A percentile compares a stretch with the other conserved stretches of the same genome.
Evolutionary conservation across 805 yeast species (phyloP).

Genomic region (Kodamaea kaohsiungensis): DNA sequence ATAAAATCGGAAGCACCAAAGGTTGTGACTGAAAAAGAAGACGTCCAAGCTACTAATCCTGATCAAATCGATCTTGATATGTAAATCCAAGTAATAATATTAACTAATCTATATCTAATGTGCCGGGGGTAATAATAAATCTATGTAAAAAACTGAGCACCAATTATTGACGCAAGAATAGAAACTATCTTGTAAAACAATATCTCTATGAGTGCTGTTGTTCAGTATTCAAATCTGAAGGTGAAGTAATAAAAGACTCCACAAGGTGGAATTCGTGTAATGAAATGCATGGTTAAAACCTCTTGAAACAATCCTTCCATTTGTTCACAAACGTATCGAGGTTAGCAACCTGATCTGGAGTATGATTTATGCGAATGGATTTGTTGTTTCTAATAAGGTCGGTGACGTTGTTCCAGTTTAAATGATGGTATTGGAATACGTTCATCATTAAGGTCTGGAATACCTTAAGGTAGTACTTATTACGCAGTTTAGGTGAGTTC

Average conservation of each 20-base stretch:
- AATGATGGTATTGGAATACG: conserved; percentile 40
- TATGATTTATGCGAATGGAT: conserved; percentile 40
- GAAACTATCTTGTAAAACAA: not conserved
- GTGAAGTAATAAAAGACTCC: not conserved
- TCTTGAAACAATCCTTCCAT: conserved; percentile 34
- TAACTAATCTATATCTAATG: not conserved
- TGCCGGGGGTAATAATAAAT: not conserved
- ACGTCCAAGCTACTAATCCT: conserved; percentile 39
- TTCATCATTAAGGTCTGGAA: conserved; percentile 34
- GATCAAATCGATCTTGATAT: conserved; percentile 63
- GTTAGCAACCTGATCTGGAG: conserved; percentile 32
- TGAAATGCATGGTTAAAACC: conserved; percentile 17
- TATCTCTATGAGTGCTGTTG: not conserved
- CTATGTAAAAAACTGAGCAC: not conserved
- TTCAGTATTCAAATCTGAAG: not conserved
- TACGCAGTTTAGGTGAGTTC: conserved; percentile 30
- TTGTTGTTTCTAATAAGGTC: conserved; percentile 36
- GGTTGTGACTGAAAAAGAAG: conserved; percentile 1
- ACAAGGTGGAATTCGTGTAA: not conserved
- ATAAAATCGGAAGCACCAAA: conserved; percentile 36
- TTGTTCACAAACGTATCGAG: conserved; percentile 39
- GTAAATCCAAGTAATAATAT: conserved; percentile 20
- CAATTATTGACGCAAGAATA: not conserved
- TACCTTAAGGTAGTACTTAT: conserved; percentile 30
- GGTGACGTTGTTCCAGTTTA: conserved; percentile 39